Evolutionary conservation across 495 filamentous ascomycete species (phyloP).

Genomic region (Penicillium desertorum): DNA sequence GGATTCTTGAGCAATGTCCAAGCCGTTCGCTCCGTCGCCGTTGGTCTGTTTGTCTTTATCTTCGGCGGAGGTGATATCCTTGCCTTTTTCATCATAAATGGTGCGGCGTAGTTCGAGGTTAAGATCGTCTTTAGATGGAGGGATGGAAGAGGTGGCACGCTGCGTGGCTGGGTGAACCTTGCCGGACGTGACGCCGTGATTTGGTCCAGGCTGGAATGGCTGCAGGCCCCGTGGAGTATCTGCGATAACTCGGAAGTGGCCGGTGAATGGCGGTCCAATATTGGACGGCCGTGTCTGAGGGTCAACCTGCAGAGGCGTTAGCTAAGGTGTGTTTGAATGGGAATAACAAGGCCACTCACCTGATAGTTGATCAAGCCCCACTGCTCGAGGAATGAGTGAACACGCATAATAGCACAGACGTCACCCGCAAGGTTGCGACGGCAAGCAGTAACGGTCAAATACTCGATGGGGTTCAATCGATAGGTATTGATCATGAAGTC

Average conservation of each 20-base stretch:
- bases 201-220: conserved; percentile 85
- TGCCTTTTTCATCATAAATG: conserved; percentile 90
- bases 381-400: conserved; percentile 97
- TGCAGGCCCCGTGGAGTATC: conserved; percentile 95
- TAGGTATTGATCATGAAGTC: conserved; percentile 99
- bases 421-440: conserved; percentile 93
- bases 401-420: conserved; percentile 98
- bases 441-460: conserved; percentile 97
- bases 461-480: conserved; percentile 89
- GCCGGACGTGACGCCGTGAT: conserved; percentile 68
- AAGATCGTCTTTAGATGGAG: conserved; percentile 71
- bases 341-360: conserved; percentile 45
- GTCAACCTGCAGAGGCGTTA: conserved; percentile 67
- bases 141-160: conserved; percentile 68
- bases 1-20: conserved; percentile 61
- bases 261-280: conserved; percentile 94
- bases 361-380: conserved; percentile 99
- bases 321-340: not conserved
- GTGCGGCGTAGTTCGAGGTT: conserved; percentile 91
- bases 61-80: conserved; percentile 64
- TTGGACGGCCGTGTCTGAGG: conserved; percentile 91
- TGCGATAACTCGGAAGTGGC: conserved; percentile 91
- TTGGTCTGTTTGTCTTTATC: conserved; percentile 71
- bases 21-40: conserved; percentile 63
- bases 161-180: conserved; percentile 70